phyloP scores from a whole-genome alignment of 78 protist species.

The Dictyostelium firmibasis region DNA sequence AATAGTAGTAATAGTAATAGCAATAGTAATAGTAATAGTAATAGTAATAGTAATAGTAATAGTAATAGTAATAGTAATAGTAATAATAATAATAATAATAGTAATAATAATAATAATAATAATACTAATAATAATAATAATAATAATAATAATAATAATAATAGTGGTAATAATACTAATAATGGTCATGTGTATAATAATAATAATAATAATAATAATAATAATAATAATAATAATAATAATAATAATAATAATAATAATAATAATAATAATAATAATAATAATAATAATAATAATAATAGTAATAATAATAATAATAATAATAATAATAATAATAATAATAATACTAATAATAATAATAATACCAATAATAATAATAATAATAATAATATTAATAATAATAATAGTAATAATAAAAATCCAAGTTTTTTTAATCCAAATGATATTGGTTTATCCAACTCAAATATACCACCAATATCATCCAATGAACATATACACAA shows the following conservation, averaged over 20 bases:
- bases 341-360: too few relatives aligned
- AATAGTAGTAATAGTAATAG: too few relatives aligned
- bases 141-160: background rate
- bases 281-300: background rate
- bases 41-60: background rate
- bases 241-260: background rate
- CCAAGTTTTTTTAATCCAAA: background rate
- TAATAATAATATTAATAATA: too few relatives aligned
- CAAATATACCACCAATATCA: background rate
- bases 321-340: too few relatives aligned
- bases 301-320: background rate
- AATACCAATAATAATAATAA: too few relatives aligned
- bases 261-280: background rate
- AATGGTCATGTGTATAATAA: background rate
- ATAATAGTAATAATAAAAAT: background rate
- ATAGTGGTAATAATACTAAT: background rate
- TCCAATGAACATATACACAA: background rate
- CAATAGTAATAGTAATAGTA: background rate
- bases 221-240: background rate
- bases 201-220: background rate
- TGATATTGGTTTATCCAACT: background rate
- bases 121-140: background rate
- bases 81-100: background rate
- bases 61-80: background rate
- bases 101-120: background rate